A percentile compares a stretch with the other conserved stretches of the same genome.
Evolutionary conservation across 306 rosid species (phyloP).

Genomic region (Canavalia gladiata): DNA sequence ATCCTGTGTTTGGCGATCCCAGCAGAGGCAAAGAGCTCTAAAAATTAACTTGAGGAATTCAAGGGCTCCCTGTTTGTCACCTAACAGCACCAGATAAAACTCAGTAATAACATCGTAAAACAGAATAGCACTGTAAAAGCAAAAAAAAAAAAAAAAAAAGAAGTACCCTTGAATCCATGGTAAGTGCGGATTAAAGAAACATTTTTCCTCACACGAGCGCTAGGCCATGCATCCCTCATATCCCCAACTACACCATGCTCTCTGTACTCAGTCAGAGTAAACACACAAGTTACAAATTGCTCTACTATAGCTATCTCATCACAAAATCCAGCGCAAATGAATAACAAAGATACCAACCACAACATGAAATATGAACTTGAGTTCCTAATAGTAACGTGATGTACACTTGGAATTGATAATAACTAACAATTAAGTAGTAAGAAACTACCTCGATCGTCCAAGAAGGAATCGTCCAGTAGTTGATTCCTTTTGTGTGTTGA

Average conservation of each 20-base stretch:
- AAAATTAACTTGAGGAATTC: constrained; percentile 89
- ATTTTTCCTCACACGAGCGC: constrained; percentile 90
- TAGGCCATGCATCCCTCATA: constrained; percentile 98
- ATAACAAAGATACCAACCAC: not conserved
- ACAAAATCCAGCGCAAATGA: constrained; percentile 12
- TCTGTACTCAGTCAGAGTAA: constrained; percentile 59
- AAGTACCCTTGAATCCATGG: constrained; percentile 94
- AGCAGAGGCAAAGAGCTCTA: constrained; percentile 97
- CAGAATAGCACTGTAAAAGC: constrained; percentile 24
- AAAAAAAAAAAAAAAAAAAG: not conserved
- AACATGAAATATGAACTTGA: constrained; percentile 36
- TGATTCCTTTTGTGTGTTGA: constrained; percentile 97
- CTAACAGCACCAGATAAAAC: constrained; percentile 54
- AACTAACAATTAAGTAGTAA: not conserved
- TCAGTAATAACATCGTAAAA: constrained; percentile 23
- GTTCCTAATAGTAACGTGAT: not conserved
- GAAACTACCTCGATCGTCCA: constrained; percentile 89
- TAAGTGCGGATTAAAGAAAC: constrained; percentile 85
- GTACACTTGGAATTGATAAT: constrained; percentile 19
- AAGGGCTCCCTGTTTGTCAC: constrained; percentile 94
- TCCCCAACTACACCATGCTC: constrained; percentile 98
- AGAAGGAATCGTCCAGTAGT: constrained; percentile 97
- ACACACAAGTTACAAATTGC: constrained; percentile 31
- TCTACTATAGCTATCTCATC: constrained; percentile 18
- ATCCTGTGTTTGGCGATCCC: constrained; percentile 99